Conservation (phyloP, 2,329 filamentous ascomycete genomes). For the Penicillium sp. region DNA sequence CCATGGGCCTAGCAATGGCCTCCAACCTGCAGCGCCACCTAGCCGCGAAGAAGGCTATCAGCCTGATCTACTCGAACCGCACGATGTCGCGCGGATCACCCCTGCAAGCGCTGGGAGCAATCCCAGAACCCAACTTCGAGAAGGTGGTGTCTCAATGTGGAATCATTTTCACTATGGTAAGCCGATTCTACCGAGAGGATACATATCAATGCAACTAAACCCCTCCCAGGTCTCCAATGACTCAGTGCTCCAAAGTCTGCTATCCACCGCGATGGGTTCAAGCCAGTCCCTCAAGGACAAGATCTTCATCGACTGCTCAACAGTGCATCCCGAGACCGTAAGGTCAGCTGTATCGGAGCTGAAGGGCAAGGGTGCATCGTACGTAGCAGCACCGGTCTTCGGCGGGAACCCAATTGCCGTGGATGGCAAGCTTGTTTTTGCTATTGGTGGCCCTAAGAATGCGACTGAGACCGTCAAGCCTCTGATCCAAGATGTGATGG, state of each 20-base stretch:
- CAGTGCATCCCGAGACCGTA: constrained; percentile 73
- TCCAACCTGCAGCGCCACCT: constrained; percentile 45
- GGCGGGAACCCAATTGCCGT: constrained; percentile 47
- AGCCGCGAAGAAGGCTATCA: constrained; percentile 31
- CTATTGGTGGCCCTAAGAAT: constrained; percentile 40
- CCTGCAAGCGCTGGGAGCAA: constrained; percentile 38
- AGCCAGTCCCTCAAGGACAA: constrained; percentile 60
- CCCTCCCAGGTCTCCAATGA: constrained; percentile 42
- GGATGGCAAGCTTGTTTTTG: constrained; percentile 49
- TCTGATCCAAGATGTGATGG: constrained; percentile 47
- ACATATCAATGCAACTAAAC: constrained; percentile 8
- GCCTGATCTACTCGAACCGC: constrained; percentile 43
- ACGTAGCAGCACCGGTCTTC: constrained; percentile 47
- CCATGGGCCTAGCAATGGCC: constrained; percentile 49
- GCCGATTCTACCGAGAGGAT: not conserved
- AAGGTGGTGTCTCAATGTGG: constrained; percentile 39
- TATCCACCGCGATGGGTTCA: constrained; percentile 28
- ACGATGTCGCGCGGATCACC: constrained; percentile 42
- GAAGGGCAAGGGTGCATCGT: constrained; percentile 36
- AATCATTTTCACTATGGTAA: constrained; percentile 44
- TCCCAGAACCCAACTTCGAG: constrained; percentile 33
- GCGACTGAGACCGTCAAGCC: constrained; percentile 40
- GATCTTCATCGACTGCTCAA: constrained; percentile 83
- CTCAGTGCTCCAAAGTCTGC: constrained; percentile 36
- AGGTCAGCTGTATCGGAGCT: constrained; percentile 35